Evolutionary conservation across 2,329 filamentous ascomycete genomes (phyloP).

Genomic region (Cercospora berteroae): DNA sequence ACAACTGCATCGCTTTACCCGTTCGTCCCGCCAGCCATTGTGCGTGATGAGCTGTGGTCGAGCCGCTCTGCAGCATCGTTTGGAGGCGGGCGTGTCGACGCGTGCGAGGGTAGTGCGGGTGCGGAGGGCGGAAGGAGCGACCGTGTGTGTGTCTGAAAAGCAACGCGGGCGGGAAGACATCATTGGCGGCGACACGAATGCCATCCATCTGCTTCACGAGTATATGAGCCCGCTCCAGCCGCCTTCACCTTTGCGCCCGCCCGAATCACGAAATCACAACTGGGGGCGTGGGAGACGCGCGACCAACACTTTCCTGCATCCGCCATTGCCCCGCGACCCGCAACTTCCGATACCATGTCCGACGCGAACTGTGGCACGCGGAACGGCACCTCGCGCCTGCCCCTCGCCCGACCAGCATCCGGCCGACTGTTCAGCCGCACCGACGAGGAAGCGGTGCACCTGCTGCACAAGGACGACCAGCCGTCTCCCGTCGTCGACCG

Average conservation of each 20-base stretch:
- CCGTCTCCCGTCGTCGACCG: conserved; percentile 4
- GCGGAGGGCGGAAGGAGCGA: background rate
- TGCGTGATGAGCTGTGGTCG: background rate
- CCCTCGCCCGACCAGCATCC: background rate
- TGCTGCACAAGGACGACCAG: conserved; percentile 17
- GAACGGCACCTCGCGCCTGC: background rate
- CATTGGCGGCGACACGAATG: background rate
- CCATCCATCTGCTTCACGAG: background rate
- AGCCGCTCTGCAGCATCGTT: background rate
- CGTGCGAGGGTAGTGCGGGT: conserved; percentile 2
- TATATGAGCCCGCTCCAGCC: conserved; percentile 7
- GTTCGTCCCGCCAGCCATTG: background rate
- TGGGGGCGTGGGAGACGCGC: background rate
- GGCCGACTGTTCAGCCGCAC: conserved; percentile 19
- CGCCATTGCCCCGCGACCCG: conserved; percentile 17
- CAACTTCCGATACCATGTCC: conserved; percentile 14
- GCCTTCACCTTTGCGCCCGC: background rate
- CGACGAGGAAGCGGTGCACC: conserved; percentile 22
- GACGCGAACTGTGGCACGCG: conserved; percentile 23
- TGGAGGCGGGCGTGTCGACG: background rate
- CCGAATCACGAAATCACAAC: background rate
- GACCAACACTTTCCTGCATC: background rate
- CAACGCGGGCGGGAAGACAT: background rate
- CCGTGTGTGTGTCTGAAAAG: background rate
- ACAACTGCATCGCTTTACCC: background rate